Evolutionary conservation across 352 stramenopile genomes (phyloP).

Genomic region (Phytophthora hibernalis): DNA sequence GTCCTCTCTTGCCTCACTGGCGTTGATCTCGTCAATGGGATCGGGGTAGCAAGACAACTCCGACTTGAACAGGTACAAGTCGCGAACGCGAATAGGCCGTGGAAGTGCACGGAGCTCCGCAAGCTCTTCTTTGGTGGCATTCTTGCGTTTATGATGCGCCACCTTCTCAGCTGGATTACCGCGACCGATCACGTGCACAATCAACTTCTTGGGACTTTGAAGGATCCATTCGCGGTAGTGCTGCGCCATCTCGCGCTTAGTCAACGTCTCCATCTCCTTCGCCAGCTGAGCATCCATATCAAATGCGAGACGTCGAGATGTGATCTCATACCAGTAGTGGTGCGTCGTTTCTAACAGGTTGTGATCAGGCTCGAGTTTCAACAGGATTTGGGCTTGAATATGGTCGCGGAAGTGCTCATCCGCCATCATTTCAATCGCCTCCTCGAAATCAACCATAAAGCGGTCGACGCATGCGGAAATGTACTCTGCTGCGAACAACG

Average conservation of each 20-base stretch:
- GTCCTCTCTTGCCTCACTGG: conserved; percentile 24
- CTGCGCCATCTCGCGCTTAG: conserved; percentile 68
- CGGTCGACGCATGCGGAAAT: conserved; percentile 72
- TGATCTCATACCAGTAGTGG: conserved; percentile 85
- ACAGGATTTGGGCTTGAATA: conserved; percentile 77
- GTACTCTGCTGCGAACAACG: conserved; percentile 68
- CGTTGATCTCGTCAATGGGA: conserved; percentile 50
- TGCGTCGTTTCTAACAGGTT: conserved; percentile 81
- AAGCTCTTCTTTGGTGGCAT: conserved; percentile 32
- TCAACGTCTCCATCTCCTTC: conserved; percentile 71
- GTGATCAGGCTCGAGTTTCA: conserved; percentile 84
- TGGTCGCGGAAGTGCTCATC: conserved; percentile 83
- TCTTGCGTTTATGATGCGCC: conserved; percentile 45
- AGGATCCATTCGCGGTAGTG: conserved; percentile 75
- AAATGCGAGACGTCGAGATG: conserved; percentile 72
- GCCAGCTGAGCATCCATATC: conserved; percentile 77
- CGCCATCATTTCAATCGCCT: conserved; percentile 74
- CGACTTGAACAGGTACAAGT: conserved; percentile 74
- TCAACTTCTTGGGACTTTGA: conserved; percentile 66
- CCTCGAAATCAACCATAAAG: conserved; percentile 83
- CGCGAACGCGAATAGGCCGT: conserved; percentile 46
- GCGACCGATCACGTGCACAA: conserved; percentile 71
- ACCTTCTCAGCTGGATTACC: conserved; percentile 47
- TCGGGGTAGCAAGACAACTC: conserved; percentile 62
- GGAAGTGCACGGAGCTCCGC: conserved; percentile 28